Evolutionary conservation across 257 asterid genomes (phyloP).

Genomic region (Coffea eugenioides): DNA sequence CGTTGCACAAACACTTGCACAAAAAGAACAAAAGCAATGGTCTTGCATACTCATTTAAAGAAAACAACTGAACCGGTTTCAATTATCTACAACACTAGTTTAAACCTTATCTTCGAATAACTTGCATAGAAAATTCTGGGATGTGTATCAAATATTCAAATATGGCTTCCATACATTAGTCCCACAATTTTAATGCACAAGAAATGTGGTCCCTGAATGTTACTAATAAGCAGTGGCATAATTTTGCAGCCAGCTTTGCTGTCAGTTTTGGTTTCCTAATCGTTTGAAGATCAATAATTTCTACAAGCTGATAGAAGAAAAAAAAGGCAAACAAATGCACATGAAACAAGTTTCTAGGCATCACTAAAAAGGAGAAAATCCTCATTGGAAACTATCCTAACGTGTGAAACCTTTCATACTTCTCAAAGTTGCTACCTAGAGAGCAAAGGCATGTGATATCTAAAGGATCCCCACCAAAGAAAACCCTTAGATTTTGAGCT

Average conservation of each 20-base stretch:
- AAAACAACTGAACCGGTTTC: no score
- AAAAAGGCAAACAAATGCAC: neutral
- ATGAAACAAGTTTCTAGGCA: no score
- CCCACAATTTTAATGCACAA: no score
- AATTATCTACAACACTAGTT: no score
- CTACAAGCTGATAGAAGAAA: neutral
- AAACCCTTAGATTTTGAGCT: neutral
- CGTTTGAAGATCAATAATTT: neutral
- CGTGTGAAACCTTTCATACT: neutral
- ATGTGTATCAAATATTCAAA: no score
- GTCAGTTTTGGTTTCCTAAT: neutral
- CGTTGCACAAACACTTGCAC: no score
- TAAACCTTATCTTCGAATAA: no score
- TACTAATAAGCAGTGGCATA: neutral
- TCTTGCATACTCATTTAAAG: no score
- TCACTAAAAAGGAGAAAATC: neutral
- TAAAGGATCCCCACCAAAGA: neutral
- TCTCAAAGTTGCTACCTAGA: neutral
- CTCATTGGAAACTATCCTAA: neutral
- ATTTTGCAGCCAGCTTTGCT: neutral
- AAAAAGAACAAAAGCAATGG: no score
- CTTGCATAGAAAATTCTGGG: no score
- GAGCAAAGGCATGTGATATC: neutral
- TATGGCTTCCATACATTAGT: no score
- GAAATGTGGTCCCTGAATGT: neutral